Percentiles rank a stretch among this genome's conserved stretches.
Evolutionary conservation across 768 basidiomycete species (phyloP).

Genomic region (Leccinum longicurvipes): DNA sequence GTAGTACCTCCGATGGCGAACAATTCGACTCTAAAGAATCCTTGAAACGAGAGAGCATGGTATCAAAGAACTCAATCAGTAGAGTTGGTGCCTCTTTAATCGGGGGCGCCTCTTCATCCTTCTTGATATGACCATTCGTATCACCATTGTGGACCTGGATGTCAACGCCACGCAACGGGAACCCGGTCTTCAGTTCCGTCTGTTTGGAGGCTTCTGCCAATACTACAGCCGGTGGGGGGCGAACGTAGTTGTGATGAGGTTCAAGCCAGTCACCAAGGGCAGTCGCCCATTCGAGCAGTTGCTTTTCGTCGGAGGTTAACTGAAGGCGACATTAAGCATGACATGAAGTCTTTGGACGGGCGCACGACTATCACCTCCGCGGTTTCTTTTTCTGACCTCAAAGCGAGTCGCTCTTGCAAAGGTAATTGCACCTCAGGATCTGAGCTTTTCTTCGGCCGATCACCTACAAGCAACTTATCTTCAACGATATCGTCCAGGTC

Average conservation of each 20-base stretch:
- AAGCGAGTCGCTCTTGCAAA: slow-evolving; percentile 55
- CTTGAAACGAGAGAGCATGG: slow-evolving; percentile 52
- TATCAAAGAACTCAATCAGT: slow-evolving; percentile 59
- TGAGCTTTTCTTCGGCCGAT: slow-evolving; percentile 65
- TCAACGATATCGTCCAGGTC: slow-evolving; percentile 79
- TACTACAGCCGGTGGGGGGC: slow-evolving; percentile 67
- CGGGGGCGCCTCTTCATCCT: slow-evolving; percentile 69
- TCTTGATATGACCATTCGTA: slow-evolving; percentile 48
- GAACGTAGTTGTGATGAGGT: slow-evolving; percentile 69
- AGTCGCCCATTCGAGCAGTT: slow-evolving; percentile 55
- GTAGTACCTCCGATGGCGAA: slow-evolving; percentile 58
- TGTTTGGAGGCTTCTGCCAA: slow-evolving; percentile 74
- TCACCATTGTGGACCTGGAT: slow-evolving; percentile 33
- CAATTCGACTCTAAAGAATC: slow-evolving; percentile 36
- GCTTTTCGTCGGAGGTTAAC: slow-evolving; percentile 64
- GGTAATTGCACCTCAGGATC: slow-evolving; percentile 49
- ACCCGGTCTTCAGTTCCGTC: slow-evolving; percentile 66
- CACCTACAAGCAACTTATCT: slow-evolving; percentile 77
- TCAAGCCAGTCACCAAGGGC: slow-evolving; percentile 73
- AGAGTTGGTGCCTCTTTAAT: slow-evolving; percentile 58
- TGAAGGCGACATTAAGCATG: slow-evolving; percentile 27
- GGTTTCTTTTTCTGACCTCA: slow-evolving; percentile 48
- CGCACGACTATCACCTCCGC: slow-evolving; percentile 43
- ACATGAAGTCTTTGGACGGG: not conserved
- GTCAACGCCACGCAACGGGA: slow-evolving; percentile 63